Evolutionary conservation across 2,329 filamentous ascomycete genomes (phyloP), one percentile per base, ranked within the genome.

Genomic region (Scedosporium dehoogii): DNA sequence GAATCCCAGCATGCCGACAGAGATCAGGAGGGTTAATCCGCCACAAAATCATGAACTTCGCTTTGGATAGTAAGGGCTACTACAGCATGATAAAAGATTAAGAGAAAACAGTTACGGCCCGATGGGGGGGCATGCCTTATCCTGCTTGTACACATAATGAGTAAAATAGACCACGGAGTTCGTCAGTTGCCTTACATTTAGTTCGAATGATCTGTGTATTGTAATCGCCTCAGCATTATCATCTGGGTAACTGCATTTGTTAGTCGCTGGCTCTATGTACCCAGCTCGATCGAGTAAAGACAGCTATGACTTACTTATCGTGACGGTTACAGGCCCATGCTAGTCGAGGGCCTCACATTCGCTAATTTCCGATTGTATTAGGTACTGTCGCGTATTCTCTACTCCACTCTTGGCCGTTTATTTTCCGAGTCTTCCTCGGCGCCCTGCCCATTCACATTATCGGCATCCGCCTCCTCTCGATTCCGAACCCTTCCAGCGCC

Each of bases 401-500:
- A 79, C 60, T 81, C 80, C 2, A 78, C 77, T 38, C 80, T 73
- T 1, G 74, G 72, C 56, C 80, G 73, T 69, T 83, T 83, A 66
- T 68, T 80, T 60, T 82, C 79, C 2, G 72, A 62, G 38, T 75
- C 74, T 7, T 74, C 74, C 14, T 69, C 74, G 2, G 63, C 16
- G 46, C 71, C 74, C 63, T 76, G 70, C 3, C 78, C 79, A 62
- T 81, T 77, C 33, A 73, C 70, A 4, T 69, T 79, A 25, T 82
- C 83, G 51, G 7, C 85, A 59, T 82, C 84, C 12, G 78, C 72
- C 66, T 86, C 86, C 58, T 82, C 82, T 14, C 76, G 75, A 2
- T 68, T 77, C 62, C 83, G 79, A 53, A 82, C 80, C 63, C 82
- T 80, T 27, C 86, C 86, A 1, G 84, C 86, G 7, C 87, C 86